Conservation (phyloP, 345 rosid species). For the Limnanthes douglasii region DNA sequence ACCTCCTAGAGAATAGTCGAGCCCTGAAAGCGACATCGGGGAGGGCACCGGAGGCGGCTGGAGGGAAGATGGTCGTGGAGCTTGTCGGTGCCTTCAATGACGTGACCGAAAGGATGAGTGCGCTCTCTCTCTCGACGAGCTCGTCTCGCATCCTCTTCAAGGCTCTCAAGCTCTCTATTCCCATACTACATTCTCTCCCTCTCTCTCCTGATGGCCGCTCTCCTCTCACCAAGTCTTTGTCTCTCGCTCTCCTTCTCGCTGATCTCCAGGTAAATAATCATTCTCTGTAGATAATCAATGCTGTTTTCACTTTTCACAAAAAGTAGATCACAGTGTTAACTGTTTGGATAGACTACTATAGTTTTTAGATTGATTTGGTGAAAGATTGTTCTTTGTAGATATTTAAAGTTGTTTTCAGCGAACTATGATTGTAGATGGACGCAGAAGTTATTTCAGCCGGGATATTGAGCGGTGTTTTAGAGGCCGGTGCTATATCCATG, state of each 20-base stretch:
- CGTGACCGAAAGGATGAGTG: slow-evolving; percentile 75
- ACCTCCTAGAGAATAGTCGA: slow-evolving; percentile 9
- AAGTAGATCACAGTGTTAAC: background rate
- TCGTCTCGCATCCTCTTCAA: slow-evolving; percentile 69
- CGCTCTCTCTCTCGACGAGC: slow-evolving; percentile 65
- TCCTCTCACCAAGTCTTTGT: slow-evolving; percentile 67
- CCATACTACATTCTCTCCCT: slow-evolving; percentile 54
- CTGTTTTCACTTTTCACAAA: slow-evolving; percentile 4
- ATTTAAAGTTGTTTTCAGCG: background rate
- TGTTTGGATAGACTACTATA: too few species aligned
- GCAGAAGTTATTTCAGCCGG: slow-evolving; percentile 96
- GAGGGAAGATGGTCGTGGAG: slow-evolving; percentile 96
- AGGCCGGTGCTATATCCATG: slow-evolving; percentile 46
- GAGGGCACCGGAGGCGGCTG: slow-evolving; percentile 43
- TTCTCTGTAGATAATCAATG: background rate
- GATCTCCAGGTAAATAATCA: slow-evolving; percentile 51
- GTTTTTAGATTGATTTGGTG: too few species aligned
- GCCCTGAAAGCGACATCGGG: slow-evolving; percentile 11
- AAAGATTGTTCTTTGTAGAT: background rate
- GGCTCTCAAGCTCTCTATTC: slow-evolving; percentile 75
- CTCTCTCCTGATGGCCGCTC: slow-evolving; percentile 52
- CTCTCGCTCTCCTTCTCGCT: slow-evolving; percentile 69
- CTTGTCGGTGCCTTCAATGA: slow-evolving; percentile 90
- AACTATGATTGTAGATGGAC: slow-evolving; percentile 51
- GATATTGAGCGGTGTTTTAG: slow-evolving; percentile 46